Evolutionary conservation across 306 rosid species (phyloP), one percentile per base, ranked within the genome.

Genomic region (Fragaria iinumae): DNA sequence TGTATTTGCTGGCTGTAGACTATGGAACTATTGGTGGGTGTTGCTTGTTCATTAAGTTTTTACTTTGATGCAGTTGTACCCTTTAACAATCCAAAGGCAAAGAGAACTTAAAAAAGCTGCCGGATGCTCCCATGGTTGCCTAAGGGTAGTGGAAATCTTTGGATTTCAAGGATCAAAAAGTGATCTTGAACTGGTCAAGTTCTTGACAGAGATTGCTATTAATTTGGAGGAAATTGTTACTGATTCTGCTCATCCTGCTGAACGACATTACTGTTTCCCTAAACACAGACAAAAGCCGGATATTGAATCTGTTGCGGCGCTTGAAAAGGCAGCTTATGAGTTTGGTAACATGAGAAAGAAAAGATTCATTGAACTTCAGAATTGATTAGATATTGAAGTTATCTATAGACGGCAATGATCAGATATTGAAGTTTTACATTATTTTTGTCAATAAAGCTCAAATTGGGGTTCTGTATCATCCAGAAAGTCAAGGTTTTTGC

Each of bases 241-340:
- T 25, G 27, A 25, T 25, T 25, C 27, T 25, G 27, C 27, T 25
- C 27, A 25, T 25, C 27, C 27, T 53, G 44, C 44, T 27, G 76
- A 72, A 72, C 76, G 66, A 38, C 76, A 72, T 38, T 55, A 72
- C 4, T 72, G 67, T 72, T 72, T 36, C 29, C 76, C 76, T 4
- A 21, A 53, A 29, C 76, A 72, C 38, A 72, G 76, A 72, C 17
- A 25, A 13, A 52, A n/a, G 65, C 60, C 60, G 7, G 60, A 43
- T 36, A 14, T 7, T 6, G 67, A 73, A 39, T 52, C 20, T 14
- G 77, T 56, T 16, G 67, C 2, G 16, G 23, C 5, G 67, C 6
- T 20, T 21, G 67, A 56, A 9, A 16, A 47, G n/a, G 25, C 23
- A 2, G 32, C 14, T 62, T 44, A 25, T 62, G 67, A 62, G 13